A percentile compares a stretch with the other conserved stretches of the same genome.
Evolutionary conservation across 31 red algal species (phyloP).

Genomic region (Asparagopsis taxiformis): DNA sequence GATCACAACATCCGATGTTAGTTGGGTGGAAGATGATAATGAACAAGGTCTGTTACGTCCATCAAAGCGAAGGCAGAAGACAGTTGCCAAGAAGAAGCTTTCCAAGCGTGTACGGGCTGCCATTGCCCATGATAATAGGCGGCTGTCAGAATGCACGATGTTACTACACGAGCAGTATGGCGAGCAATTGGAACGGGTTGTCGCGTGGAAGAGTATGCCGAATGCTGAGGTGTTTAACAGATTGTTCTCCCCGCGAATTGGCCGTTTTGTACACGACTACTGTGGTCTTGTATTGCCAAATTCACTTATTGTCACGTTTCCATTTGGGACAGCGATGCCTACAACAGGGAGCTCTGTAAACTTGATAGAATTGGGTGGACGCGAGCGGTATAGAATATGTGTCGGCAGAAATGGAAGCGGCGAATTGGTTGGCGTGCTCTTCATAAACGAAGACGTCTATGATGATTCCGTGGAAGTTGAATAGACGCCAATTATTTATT

Average conservation of each 20-base stretch:
- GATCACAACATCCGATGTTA: slow-evolving; percentile 31
- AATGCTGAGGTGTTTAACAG: slow-evolving; percentile 5
- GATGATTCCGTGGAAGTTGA: slow-evolving; percentile 8
- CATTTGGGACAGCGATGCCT: slow-evolving; percentile 34
- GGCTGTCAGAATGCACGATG: slow-evolving; percentile 40
- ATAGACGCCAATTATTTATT: neutral
- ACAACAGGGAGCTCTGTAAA: slow-evolving; percentile 29
- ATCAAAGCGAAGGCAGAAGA: slow-evolving; percentile 11
- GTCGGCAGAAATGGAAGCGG: slow-evolving; percentile 51
- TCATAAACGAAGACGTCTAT: slow-evolving; percentile 24
- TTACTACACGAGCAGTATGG: slow-evolving; percentile 22
- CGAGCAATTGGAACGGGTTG: neutral
- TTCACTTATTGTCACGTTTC: slow-evolving; percentile 34
- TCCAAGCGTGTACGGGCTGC: slow-evolving; percentile 48
- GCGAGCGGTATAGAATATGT: slow-evolving; percentile 27
- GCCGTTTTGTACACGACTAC: slow-evolving; percentile 57
- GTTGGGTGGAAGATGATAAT: slow-evolving; percentile 20
- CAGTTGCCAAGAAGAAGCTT: slow-evolving; percentile 36
- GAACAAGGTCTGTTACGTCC: slow-evolving; percentile 1
- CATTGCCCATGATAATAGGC: slow-evolving; percentile 32
- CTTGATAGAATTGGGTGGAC: slow-evolving; percentile 17
- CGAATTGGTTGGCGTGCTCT: slow-evolving; percentile 57
- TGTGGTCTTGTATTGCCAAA: slow-evolving; percentile 22
- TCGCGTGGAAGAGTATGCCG: slow-evolving; percentile 39
- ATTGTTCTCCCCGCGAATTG: slow-evolving; percentile 44